These are phyloP conservation scores for Blastomyces gilchristii DNA, from an alignment of 2,329 filamentous ascomycete species.

Conservation along the genomic window DNA sequence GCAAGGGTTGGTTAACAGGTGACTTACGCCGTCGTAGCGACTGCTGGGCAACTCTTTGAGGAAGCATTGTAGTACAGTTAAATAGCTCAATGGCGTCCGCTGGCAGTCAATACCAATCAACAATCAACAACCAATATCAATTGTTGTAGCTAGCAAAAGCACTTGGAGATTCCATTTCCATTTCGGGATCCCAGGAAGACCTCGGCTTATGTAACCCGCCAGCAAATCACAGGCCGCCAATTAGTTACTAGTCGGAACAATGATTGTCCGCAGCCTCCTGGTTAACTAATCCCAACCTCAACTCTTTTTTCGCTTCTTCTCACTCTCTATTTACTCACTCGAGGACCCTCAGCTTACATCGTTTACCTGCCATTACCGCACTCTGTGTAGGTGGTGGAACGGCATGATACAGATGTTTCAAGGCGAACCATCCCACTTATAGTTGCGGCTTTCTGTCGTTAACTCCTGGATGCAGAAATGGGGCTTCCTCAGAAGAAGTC, in stretches of 20 bases:
- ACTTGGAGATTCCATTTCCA: constrained; percentile 14
- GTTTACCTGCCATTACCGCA: constrained; percentile 21
- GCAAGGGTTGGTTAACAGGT: background rate
- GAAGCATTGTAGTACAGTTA: constrained; percentile 33
- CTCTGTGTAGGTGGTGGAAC: constrained; percentile 8
- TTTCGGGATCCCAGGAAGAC: constrained; percentile 32
- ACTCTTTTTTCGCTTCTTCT: constrained; percentile 11
- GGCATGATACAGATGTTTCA: constrained; percentile 32
- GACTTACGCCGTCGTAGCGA: constrained; percentile 41
- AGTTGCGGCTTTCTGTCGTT: constrained; percentile 39
- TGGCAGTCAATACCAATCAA: background rate
- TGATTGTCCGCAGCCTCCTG: constrained; percentile 23
- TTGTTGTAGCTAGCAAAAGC: background rate
- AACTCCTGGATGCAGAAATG: constrained; percentile 27
- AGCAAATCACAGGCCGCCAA: constrained; percentile 27
- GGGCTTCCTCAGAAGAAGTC: constrained; percentile 32
- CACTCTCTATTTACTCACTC: constrained; percentile 20
- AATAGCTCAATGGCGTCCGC: background rate
- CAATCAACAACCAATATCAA: background rate
- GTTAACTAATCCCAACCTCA: background rate
- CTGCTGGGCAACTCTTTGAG: constrained; percentile 39
- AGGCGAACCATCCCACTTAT: constrained; percentile 22
- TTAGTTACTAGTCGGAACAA: constrained; percentile 29
- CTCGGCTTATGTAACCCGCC: constrained; percentile 33
- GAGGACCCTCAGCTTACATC: constrained; percentile 35